Conservation (phyloP, 2,329 filamentous ascomycete genomes). For the Penicillium hordei region DNA sequence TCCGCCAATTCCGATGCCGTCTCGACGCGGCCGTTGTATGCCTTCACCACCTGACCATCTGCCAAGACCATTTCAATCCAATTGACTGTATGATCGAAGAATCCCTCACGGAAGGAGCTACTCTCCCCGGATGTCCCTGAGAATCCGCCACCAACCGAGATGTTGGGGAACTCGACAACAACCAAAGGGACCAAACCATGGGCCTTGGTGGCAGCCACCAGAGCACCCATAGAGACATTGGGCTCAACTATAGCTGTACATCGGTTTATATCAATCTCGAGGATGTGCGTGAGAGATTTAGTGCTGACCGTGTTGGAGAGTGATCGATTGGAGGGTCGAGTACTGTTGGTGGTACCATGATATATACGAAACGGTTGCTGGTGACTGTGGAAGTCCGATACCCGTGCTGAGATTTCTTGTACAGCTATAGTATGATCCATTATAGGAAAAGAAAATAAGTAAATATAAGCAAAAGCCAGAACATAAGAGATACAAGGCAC, state of each 20-base stretch:
- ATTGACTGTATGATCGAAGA: conserved; percentile 64
- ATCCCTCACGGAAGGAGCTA: conserved; percentile 64
- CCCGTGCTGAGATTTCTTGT: conserved; percentile 16
- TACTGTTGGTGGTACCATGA: conserved; percentile 76
- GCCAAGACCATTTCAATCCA: conserved; percentile 64
- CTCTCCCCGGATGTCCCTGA: conserved; percentile 67
- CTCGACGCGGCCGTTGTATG: conserved; percentile 36
- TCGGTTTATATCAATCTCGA: conserved; percentile 56
- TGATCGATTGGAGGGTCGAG: conserved; percentile 54
- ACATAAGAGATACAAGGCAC: neutral
- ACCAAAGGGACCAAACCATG: conserved; percentile 61
- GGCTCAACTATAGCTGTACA: conserved; percentile 66
- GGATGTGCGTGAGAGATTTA: conserved; percentile 61
- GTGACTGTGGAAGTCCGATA: conserved; percentile 46
- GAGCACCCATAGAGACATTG: conserved; percentile 66
- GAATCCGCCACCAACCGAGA: conserved; percentile 67
- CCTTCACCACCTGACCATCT: conserved; percentile 55
- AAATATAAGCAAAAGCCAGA: neutral
- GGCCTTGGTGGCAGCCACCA: conserved; percentile 58
- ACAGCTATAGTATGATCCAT: conserved; percentile 24
- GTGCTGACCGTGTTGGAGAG: conserved; percentile 63
- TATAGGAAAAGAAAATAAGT: neutral
- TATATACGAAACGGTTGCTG: conserved; percentile 69
- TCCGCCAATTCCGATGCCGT: conserved; percentile 18
- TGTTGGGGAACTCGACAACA: conserved; percentile 71